Base-by-base conservation (phyloP, 2,329 filamentous ascomycete species). In the Diplodia seriata region DNA sequence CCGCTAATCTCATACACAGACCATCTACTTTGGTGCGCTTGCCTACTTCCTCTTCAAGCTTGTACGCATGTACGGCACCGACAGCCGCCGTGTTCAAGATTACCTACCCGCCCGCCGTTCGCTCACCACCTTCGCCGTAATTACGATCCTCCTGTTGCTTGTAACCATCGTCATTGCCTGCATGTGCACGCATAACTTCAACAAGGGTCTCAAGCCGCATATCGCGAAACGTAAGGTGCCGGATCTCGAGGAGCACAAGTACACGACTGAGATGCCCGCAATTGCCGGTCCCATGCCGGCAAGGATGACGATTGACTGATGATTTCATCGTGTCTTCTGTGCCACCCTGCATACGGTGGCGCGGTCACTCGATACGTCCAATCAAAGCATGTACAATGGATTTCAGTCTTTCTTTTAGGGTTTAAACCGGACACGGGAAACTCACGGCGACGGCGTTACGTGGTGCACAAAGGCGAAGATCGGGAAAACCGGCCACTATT, bases 31-130 rank as follows among this genome's bases (percentile, higher is more conserved):
- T 71, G 93, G 91, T 70, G 94, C 90, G 49, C 86, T 98, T 71
- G 92, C 90, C 68, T 99, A 98, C 83, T 99, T 99, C 84, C 87
- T 97, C 77, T 99, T 97, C 87, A 99, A 99, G 85, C 88, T 99
- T 66, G 91, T 95, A 69, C 92, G 95, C 77, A 99, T 99, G 88
- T 99, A 97, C 80, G 88, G 87, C 12, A 78, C 78, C 53, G 86
- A 88, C 72, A 78, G 77, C 63, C 66, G 77, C 1, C 79, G 80
- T 47, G 74, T 77, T 54, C 68, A 74, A 2, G 84, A 88, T 71
- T 99, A 98, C 82, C 77, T 85, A 63, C 90, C 94, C 4, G 94
- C 95, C 47, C 88, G 90, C 70, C 91, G 91, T 75, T 94, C 91
- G 18, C 85, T 99, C 75, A 97, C 94, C 5, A 92, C 93, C 69